Percentiles rank a stretch among this genome's conserved stretches.
Evolutionary conservation across 441 rosid genomes (phyloP).

Genomic region (Arabidopsis hybrid): DNA sequence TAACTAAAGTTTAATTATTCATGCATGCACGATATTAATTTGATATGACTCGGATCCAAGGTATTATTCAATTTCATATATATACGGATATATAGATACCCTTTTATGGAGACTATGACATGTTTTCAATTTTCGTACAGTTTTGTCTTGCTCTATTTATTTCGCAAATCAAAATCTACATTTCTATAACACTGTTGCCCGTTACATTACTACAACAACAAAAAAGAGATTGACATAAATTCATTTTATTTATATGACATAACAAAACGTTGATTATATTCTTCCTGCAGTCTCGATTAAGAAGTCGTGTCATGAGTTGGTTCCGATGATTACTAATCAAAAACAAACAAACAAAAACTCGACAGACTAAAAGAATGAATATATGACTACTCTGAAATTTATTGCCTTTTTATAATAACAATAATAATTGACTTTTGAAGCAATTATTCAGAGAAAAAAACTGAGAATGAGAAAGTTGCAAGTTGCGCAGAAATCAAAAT

Average conservation of each 20-base stretch:
- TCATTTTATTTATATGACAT: conserved; percentile 4
- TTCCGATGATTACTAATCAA: conserved; percentile 34
- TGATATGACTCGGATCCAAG: conserved; percentile 41
- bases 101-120: conserved; percentile 40
- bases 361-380: conserved; percentile 27
- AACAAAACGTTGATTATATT: conserved; percentile 37
- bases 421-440: conserved; percentile 32
- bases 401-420: neutral
- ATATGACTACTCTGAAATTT: conserved; percentile 31
- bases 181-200: conserved; percentile 25
- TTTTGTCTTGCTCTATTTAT: conserved; percentile 43
- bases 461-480: conserved; percentile 20
- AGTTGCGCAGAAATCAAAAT: conserved; percentile 7
- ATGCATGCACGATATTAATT: conserved; percentile 21
- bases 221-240: conserved; percentile 5
- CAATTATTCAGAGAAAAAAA: conserved; percentile 13
- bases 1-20: conserved; percentile 3
- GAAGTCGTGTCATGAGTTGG: conserved; percentile 28
- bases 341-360: conserved; percentile 9
- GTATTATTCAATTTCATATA: conserved; percentile 18
- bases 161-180: conserved; percentile 32
- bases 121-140: conserved; percentile 34
- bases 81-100: neutral
- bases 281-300: conserved; percentile 38
- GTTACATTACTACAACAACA: conserved; percentile 20